Conservation (phyloP, 192 early-diverging fungal species). For the Coemansia sp. region DNA sequence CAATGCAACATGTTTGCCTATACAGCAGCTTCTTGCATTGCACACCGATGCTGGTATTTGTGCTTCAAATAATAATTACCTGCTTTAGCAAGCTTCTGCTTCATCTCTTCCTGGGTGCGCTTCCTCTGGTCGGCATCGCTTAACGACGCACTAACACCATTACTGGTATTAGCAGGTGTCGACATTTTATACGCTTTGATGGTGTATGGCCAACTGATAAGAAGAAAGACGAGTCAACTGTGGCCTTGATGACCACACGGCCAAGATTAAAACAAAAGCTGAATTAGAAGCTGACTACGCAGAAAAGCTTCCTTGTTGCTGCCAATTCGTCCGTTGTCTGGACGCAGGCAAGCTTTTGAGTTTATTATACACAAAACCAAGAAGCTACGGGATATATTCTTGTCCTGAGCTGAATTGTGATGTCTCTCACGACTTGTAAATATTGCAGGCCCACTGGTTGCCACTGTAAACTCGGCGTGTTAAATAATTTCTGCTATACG, state of each 20-base stretch:
- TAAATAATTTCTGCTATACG: too few species aligned
- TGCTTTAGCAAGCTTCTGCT: slow-evolving; percentile 30
- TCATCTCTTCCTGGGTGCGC: slow-evolving; percentile 37
- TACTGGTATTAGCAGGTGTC: slow-evolving; percentile 3
- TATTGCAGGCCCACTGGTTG: background rate
- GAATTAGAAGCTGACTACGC: too few species aligned
- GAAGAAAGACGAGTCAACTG: background rate
- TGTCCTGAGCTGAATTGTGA: too few species aligned
- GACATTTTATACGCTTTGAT: slow-evolving; percentile 2
- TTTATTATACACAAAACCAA: slow-evolving; percentile 12
- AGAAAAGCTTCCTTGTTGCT: too few species aligned
- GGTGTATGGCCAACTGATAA: background rate
- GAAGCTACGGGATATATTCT: background rate
- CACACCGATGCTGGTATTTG: background rate
- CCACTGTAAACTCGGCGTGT: too few species aligned
- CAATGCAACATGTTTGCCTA: background rate
- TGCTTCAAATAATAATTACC: slow-evolving; percentile 37
- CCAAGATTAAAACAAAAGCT: background rate
- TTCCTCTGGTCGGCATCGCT: slow-evolving; percentile 33
- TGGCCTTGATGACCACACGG: background rate
- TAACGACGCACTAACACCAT: slow-evolving; percentile 9
- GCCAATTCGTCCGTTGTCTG: too few species aligned
- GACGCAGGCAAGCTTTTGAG: background rate
- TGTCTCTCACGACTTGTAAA: background rate
- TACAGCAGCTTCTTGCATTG: background rate